A percentile compares a stretch with the other conserved stretches of the same genome.
These are phyloP conservation scores for Beauveria bassiana DNA, from an alignment of 2,329 filamentous ascomycete species.

Conservation along the genomic window DNA sequence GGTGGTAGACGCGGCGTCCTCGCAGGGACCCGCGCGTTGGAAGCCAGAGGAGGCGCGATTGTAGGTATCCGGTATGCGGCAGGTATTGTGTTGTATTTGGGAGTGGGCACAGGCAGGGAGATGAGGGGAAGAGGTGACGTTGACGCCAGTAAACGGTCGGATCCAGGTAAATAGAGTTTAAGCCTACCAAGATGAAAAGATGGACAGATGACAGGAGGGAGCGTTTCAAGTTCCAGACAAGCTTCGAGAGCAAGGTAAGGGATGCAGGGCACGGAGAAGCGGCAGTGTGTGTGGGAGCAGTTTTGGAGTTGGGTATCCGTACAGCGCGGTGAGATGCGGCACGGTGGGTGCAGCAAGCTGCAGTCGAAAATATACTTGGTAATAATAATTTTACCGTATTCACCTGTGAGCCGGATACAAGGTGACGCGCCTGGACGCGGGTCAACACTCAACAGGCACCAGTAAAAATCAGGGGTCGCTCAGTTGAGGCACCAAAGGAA, in stretches of 20 bases:
- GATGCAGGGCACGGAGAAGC: background rate
- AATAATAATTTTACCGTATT: background rate
- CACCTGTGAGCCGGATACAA: background rate
- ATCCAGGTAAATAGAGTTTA: slow-evolving; percentile 7
- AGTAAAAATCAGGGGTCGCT: slow-evolving; percentile 6
- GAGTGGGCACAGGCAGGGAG: slow-evolving; percentile 2
- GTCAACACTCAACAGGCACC: background rate
- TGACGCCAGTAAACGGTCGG: slow-evolving; percentile 6
- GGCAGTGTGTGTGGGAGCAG: slow-evolving; percentile 6
- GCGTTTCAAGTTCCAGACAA: slow-evolving; percentile 5
- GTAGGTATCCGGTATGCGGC: slow-evolving; percentile 5
- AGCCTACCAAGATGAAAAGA: slow-evolving; percentile 8
- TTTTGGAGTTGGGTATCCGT: slow-evolving; percentile 7
- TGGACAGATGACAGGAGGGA: slow-evolving; percentile 8
- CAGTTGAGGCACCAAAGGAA: slow-evolving; percentile 1
- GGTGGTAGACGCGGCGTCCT: slow-evolving; percentile 15
- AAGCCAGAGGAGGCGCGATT: slow-evolving; percentile 2
- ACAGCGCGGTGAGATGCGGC: slow-evolving; percentile 2
- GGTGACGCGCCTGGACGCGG: slow-evolving; percentile 6
- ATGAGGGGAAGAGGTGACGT: background rate
- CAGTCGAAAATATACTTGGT: background rate
- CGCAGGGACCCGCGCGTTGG: slow-evolving; percentile 5
- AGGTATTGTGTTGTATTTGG: slow-evolving; percentile 4
- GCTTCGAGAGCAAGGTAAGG: slow-evolving; percentile 4
- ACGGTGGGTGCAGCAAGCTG: background rate